These are phyloP conservation scores for Penicillium fuscoglaucum DNA, from an alignment of 2,329 filamentous ascomycete species.

Conservation along the genomic window DNA sequence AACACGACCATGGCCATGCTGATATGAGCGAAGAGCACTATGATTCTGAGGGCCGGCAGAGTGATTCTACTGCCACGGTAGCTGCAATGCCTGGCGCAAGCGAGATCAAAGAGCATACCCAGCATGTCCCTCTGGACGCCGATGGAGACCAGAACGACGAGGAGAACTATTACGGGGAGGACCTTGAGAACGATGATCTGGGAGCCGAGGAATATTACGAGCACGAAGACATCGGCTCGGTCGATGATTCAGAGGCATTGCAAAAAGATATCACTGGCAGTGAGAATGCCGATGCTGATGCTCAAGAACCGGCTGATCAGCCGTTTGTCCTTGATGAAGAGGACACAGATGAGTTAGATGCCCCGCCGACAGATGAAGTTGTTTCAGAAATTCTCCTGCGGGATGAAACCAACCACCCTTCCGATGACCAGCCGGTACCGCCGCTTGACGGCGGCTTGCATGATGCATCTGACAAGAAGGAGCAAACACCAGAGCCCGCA, in stretches of 20 bases:
- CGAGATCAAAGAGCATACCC: constrained; percentile 17
- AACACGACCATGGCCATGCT: constrained; percentile 9
- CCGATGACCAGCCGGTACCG: constrained; percentile 23
- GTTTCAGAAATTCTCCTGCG: constrained; percentile 13
- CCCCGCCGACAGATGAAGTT: constrained; percentile 15
- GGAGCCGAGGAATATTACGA: constrained; percentile 15
- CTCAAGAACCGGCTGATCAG: constrained; percentile 9
- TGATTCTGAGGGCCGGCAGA: constrained; percentile 31
- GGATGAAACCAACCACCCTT: constrained; percentile 11
- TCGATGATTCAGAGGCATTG: constrained; percentile 11
- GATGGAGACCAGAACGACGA: constrained; percentile 39
- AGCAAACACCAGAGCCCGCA: constrained; percentile 21
- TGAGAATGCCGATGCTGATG: constrained; percentile 6
- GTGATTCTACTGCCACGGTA: constrained; percentile 34
- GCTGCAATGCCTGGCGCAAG: constrained; percentile 21
- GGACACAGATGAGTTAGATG: constrained; percentile 7
- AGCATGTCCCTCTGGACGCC: constrained; percentile 14
- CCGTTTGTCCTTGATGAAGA: constrained; percentile 16
- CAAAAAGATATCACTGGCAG: constrained; percentile 10
- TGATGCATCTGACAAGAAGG: constrained; percentile 12
- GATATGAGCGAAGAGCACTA: constrained; percentile 23
- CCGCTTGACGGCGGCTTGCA: constrained; percentile 16
- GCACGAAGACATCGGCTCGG: constrained; percentile 15
- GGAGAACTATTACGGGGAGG: constrained; percentile 13
- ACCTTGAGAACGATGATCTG: constrained; percentile 16